Evolutionary conservation across 805 yeast species (phyloP).

Genomic region (Kazachstania viticola): DNA sequence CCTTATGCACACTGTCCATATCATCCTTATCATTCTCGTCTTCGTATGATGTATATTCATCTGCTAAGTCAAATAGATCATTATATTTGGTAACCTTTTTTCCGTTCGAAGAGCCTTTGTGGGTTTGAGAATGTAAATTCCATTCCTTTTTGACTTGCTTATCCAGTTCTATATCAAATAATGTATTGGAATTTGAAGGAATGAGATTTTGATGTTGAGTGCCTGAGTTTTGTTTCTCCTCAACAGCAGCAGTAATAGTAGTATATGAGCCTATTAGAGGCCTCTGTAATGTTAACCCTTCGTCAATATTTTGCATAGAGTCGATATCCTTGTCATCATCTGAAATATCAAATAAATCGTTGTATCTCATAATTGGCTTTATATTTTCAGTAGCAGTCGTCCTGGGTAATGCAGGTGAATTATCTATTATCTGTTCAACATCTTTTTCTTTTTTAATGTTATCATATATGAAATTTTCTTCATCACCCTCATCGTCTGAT

Average conservation of each 20-base stretch:
- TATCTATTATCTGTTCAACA: not conserved
- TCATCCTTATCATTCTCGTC: conserved; percentile 1
- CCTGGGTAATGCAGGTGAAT: not conserved
- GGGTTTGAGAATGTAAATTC: no score
- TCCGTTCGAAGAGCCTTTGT: no score
- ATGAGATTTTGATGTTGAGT: no score
- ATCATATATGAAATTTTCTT: not conserved
- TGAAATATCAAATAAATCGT: conserved; percentile 6
- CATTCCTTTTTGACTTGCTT: no score
- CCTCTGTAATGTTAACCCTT: no score
- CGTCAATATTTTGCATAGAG: not conserved
- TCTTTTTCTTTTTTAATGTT: not conserved
- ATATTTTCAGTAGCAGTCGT: not conserved
- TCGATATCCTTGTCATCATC: conserved; percentile 4
- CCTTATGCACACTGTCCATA: no score
- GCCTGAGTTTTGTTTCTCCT: no score
- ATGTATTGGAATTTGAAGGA: no score
- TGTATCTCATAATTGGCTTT: conserved; percentile 2
- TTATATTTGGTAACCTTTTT: conserved; percentile 2
- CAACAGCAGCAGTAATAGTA: no score
- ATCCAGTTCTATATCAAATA: no score
- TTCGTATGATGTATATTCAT: conserved; percentile 3
- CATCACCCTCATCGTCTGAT: conserved; percentile 10
- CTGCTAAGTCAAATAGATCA: conserved; percentile 6
- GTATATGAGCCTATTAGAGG: no score